Conservation (phyloP, 495 filamentous ascomycete species). For the Neurospora cerealis region DNA sequence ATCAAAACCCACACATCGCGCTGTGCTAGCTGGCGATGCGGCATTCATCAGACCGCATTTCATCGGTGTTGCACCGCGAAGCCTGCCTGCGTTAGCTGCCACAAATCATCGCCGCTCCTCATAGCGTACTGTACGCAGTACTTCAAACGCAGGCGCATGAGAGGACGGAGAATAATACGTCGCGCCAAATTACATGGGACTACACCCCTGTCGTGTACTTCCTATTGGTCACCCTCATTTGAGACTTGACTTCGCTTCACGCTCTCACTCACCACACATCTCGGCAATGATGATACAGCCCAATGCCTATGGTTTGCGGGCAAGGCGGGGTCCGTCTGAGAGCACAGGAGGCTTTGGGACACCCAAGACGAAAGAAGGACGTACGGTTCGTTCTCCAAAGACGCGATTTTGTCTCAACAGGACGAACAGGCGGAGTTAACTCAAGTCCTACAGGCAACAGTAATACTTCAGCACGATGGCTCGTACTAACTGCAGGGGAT, state of each 20-base stretch:
- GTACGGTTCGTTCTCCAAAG: background rate
- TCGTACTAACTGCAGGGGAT: background rate
- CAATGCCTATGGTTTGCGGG: constrained; percentile 17
- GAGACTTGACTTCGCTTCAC: constrained; percentile 23
- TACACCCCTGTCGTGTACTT: constrained; percentile 21
- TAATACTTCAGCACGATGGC: background rate
- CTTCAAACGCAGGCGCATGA: background rate
- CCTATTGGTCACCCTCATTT: constrained; percentile 26
- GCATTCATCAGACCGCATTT: background rate
- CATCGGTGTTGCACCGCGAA: background rate
- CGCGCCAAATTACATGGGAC: constrained; percentile 29
- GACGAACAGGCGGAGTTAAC: background rate
- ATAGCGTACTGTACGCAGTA: background rate
- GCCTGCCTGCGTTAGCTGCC: background rate
- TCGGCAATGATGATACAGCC: constrained; percentile 23
- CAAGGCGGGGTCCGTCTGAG: constrained; percentile 15
- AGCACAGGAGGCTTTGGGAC: constrained; percentile 9
- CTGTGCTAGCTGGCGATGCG: background rate
- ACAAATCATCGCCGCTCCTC: background rate
- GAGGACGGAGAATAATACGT: background rate
- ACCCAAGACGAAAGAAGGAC: background rate
- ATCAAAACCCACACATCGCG: background rate
- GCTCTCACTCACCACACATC: constrained; percentile 19
- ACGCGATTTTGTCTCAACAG: constrained; percentile 2
- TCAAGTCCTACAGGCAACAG: background rate